Base-by-base conservation (phyloP, 345 rosid genomes). In the Aquilaria malaccensis region DNA sequence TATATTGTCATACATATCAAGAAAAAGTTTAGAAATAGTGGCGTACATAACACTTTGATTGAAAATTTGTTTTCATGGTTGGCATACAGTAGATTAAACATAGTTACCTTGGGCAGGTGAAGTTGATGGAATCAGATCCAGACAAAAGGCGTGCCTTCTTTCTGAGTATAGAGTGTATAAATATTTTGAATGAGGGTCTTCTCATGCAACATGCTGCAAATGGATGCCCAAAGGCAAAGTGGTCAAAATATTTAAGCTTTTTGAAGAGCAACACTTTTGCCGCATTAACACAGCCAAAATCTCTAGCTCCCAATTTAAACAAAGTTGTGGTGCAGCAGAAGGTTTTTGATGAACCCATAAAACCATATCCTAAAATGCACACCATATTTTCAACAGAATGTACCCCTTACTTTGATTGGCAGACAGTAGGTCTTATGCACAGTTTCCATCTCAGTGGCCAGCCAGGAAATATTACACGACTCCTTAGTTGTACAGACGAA, bases 361-460 rank as follows among this genome's bases (percentile, higher is more conserved):
- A 65, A 75, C 63, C 79, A 6, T 63, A 76, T 80, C 91, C 93
- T 13, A 91, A 88, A 78, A 88, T 94, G 61, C 99, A 90, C 73
- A 94, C 97, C 11, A 10, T 94, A 58, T 94, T 94, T 80, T 94
- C 99, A 50, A 86, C 96, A 2, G 99, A 94, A 76, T 94, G 99
- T 69, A 86, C 81, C 2, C 77, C 83, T 60, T 90, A 94, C 77
- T 94, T 94, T 65, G 99, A 94, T 74, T 94, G 99, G 97, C 99
- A 94, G 73, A 94, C 99, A 43, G 97, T 94, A 32, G 99, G 97
- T 55, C 80, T 94, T 60, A 66, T 94, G 73, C 99, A 94, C 78
- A 90, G 99, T 78, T 91, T 94, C 81, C 80, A 69, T 68, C 72
- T 68, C 59, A 94, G 96, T 67, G 95, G 96, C 57, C 97, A 94